phyloP scores from a whole-genome alignment of 805 yeast genomes.

The Hanseniaspora lachancei region DNA sequence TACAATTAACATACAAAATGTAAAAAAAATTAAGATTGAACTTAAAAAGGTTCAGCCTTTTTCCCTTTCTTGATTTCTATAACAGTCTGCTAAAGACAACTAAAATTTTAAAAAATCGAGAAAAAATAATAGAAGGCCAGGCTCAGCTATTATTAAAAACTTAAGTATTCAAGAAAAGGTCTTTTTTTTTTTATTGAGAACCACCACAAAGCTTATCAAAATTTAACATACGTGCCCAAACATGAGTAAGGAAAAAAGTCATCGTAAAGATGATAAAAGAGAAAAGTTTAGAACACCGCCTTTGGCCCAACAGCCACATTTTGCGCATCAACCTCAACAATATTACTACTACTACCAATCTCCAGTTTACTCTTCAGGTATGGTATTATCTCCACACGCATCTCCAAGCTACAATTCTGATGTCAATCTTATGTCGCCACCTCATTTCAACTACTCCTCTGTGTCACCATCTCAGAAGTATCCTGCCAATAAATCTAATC shows the following conservation, averaged over 20 bases:
- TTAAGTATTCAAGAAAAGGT: no score
- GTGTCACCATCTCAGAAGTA: neutral
- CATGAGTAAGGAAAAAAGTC: neutral
- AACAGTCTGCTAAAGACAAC: no score
- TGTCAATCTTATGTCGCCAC: conserved; percentile 1
- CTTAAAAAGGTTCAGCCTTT: no score
- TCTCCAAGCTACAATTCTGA: neutral
- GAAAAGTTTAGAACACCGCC: conserved; percentile 6
- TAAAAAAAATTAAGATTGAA: no score
- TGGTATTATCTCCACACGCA: neutral
- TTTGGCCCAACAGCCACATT: neutral
- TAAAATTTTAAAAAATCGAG: no score
- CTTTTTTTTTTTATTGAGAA: neutral
- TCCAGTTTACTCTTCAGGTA: neutral
- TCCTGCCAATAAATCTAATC: neutral
- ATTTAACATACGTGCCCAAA: neutral
- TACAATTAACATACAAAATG: no score
- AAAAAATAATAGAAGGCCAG: no score
- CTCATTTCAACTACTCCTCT: neutral
- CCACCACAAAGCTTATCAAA: neutral
- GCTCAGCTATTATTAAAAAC: no score
- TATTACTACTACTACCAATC: conserved; percentile 1
- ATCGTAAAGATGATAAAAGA: neutral
- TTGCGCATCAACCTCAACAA: neutral
- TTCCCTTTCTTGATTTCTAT: no score